Base-by-base conservation (phyloP, 371 early-diverging fungal genomes). In the Mucor plumbeus region DNA sequence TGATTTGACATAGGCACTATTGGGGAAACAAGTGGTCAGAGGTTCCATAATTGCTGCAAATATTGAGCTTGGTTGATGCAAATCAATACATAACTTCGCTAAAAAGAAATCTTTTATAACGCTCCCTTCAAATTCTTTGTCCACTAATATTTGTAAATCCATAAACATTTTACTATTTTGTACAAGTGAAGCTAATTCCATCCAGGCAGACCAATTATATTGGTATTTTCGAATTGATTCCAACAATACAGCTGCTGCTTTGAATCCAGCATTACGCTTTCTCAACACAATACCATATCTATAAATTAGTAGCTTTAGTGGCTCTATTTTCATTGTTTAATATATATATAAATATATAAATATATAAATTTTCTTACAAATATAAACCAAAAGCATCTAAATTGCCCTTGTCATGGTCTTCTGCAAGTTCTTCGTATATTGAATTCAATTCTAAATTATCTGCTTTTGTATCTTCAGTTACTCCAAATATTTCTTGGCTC, bases 171-270 rank as follows among this genome's bases (percentile, higher is more conserved):
- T 55, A n/a, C 47, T 62, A 19, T 41, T 63, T 19, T 82, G 70
- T 0, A 93, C 67, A 41, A 90, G 82, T 6, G 79, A 56, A 7
- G 80, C 87, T 1, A 96, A 76, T 57, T 92, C 93, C 64, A 87
- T 74, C 97, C 97, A 97, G n/a, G 95, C 94, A 39, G 91, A 90
- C 96, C 96, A 96, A 72, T 95, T 95, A 76, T 82, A 94, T 34
- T 89, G 91, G 70, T 90, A 95, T 63, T 69, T 69, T 33, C 73
- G 73, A 1, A 96, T 74, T 6, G 96, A 92, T 62, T 86, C 72
- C 11, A 92, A 34, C 15, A 95, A 76, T 7, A 84, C 76, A 6
- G 74, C 72, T n/a, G 80, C 74, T 1, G 95, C 95, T 57, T 80
- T 70, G 17, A 64, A 65, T 44, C 78, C 72, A 38, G 76, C 71